phyloP scores from a whole-genome alignment of 2,329 filamentous ascomycete genomes.

The Thermochaetoides dissita region DNA sequence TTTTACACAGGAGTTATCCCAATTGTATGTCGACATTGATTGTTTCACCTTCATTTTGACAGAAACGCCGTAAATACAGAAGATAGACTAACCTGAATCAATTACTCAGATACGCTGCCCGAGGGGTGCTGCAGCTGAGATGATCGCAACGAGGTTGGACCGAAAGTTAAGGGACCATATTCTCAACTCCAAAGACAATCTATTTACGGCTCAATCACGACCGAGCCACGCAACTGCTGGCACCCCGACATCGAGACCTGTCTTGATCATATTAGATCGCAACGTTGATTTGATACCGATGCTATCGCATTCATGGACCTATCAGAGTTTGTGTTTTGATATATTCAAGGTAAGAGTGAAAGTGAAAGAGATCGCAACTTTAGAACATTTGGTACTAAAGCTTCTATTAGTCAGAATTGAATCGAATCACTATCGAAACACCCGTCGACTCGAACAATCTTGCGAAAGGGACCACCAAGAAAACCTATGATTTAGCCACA shows the following conservation, averaged over 20 bases:
- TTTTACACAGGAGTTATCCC: conserved; percentile 62
- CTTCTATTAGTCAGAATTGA: conserved; percentile 57
- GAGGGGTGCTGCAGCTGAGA: conserved; percentile 81
- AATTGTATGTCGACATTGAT: conserved; percentile 48
- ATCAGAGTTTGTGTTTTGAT: conserved; percentile 70
- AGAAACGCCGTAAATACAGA: too few species aligned
- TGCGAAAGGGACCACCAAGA: conserved; percentile 63
- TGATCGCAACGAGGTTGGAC: conserved; percentile 87
- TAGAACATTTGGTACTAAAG: conserved; percentile 46
- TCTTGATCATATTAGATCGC: conserved; percentile 84
- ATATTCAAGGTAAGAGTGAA: conserved; percentile 27
- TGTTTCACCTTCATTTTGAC: background rate
- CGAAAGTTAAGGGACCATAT: conserved; percentile 93
- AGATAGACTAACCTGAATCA: conserved; percentile 1
- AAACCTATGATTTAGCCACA: conserved; percentile 75
- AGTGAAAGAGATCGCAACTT: conserved; percentile 11
- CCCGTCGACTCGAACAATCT: conserved; percentile 65
- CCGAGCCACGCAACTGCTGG: conserved; percentile 40
- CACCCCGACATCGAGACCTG: conserved; percentile 63
- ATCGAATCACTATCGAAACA: conserved; percentile 84
- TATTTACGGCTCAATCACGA: conserved; percentile 56
- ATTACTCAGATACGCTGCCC: conserved; percentile 46
- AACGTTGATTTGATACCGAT: conserved; percentile 94
- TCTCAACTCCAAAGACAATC: conserved; percentile 92
- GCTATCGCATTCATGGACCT: conserved; percentile 81